Evolutionary conservation across 2,329 filamentous ascomycete species (phyloP), one percentile per base, ranked within the genome.

Genomic region (Xylaria sp.): DNA sequence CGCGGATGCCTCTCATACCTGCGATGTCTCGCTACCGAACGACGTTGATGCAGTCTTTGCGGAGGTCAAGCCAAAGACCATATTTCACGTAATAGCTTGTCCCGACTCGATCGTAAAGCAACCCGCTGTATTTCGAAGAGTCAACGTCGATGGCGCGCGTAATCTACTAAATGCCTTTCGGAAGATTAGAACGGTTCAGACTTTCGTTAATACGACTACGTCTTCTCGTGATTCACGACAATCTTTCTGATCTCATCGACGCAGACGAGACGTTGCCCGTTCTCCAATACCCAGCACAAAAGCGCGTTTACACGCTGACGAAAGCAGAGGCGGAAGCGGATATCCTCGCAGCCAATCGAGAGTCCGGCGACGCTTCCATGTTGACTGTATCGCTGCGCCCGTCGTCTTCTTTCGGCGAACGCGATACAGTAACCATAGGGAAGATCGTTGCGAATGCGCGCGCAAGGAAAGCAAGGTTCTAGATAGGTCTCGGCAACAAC

Each of bases 401-500:
- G 5, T 56, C 57, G 1, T 54, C 62, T 12, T 38, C 53, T 33
- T 70, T 69, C 31, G 69, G 66, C 7, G 53, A 64, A 43, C 64
- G 64, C 12, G 67, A 69, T 47, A 53, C 56, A 17, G 60, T 65
- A 33, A 47, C 19, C 35, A 57, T 66, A 59, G 64, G 58, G 23
- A 67, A 67, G 47, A 67, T 69, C 5, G 61, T 68, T 17, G 62
- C 57, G 2, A 61, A 55, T 57, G 60, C 60, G 3, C 65, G 68
- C n/a, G 40, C 50, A 7, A 65, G 67, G 2, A 65, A 63, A 23
- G 62, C 47, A 2, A 67, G 55, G 14, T 28, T 68, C 15, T 66
- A 69, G 33, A 64, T 75, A 25, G 72, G 74, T 6, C 49, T 67
- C 14, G 71, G 71, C 2, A 65, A 71, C 28, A 75, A 75, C 58